These are phyloP conservation scores for Patellifolia procumbens DNA, from an alignment of 179 eudicot genomes.

Conservation along the genomic window DNA sequence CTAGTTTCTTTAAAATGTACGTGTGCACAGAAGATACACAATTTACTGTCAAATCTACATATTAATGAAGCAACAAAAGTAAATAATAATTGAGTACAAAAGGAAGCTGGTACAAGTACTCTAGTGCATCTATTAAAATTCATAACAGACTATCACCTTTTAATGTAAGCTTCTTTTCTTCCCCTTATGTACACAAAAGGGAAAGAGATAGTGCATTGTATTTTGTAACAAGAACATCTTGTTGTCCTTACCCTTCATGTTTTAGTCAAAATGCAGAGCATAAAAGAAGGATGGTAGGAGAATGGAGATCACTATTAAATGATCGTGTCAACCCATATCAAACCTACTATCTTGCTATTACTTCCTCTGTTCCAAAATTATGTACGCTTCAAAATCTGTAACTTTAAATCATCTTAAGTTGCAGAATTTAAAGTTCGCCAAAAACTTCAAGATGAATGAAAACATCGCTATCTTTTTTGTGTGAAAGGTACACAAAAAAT, in stretches of 20 bases:
- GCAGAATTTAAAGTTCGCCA: background rate
- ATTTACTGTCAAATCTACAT: background rate
- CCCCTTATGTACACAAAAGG: background rate
- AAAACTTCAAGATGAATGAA: background rate
- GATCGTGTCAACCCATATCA: slow-evolving; percentile 13
- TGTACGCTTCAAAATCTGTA: too few species aligned
- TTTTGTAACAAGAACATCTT: background rate
- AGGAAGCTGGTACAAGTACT: background rate
- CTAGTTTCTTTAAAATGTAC: background rate
- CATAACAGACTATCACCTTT: background rate
- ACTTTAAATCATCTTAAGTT: background rate
- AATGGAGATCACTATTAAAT: slow-evolving; percentile 5
- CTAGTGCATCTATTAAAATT: background rate
- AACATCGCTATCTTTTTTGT: too few species aligned
- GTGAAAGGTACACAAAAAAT: too few species aligned
- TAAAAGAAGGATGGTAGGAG: background rate
- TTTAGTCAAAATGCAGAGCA: slow-evolving; percentile 1
- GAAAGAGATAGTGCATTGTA: background rate
- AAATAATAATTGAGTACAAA: background rate
- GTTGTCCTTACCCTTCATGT: background rate
- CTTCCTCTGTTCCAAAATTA: background rate
- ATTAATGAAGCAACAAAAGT: slow-evolving; percentile 1
- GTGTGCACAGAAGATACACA: background rate
- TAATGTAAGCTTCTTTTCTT: background rate
- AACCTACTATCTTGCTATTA: background rate